Percentiles rank a stretch among this genome's conserved stretches.
Evolutionary conservation across 257 asterid species (phyloP).

Genomic region (Nicotiana tomentosiformis): DNA sequence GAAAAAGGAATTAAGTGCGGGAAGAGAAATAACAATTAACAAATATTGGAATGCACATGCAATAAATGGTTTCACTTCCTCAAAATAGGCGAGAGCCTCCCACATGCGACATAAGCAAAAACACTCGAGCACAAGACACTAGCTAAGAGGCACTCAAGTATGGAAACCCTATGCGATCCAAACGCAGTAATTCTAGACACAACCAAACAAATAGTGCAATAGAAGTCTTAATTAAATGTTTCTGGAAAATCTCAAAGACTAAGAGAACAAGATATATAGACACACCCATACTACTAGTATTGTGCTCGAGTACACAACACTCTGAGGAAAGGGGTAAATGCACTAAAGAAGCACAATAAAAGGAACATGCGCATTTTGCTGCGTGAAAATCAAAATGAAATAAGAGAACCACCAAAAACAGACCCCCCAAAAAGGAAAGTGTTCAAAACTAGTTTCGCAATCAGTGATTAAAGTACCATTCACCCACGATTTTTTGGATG

Average conservation of each 20-base stretch:
- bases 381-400: neutral
- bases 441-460: neutral
- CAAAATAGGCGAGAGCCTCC: neutral
- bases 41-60: neutral
- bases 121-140: neutral
- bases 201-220: neutral
- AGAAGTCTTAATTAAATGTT: neutral
- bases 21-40: neutral
- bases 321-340: neutral
- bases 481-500: neutral
- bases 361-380: neutral
- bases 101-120: neutral
- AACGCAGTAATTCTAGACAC: neutral
- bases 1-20: neutral
- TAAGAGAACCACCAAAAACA: neutral
- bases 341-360: neutral
- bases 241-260: neutral
- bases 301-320: conserved; percentile 1
- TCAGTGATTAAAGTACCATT: neutral
- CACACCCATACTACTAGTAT: neutral
- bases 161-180: neutral
- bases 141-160: neutral
- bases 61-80: neutral
- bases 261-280: neutral
- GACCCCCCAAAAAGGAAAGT: neutral